A percentile compares a stretch with the other conserved stretches of the same genome.
phyloP scores from a whole-genome alignment of 2,329 filamentous ascomycete species.

The Fusarium armeniacum region DNA sequence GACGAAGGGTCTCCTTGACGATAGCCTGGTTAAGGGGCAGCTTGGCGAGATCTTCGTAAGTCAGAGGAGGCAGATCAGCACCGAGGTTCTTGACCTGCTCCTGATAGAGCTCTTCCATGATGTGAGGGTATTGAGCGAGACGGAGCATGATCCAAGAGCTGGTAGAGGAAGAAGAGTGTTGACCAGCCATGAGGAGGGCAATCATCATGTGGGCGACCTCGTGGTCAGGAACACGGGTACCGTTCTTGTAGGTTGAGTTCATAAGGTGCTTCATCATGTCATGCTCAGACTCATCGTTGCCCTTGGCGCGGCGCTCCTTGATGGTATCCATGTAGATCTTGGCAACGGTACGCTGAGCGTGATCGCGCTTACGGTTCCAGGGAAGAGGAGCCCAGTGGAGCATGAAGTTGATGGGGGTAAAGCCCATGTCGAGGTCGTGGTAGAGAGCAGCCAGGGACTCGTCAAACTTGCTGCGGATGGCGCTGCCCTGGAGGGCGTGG shows the following conservation, averaged over 20 bases:
- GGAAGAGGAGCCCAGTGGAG: slow-evolving; percentile 89
- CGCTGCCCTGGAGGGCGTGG: slow-evolving; percentile 85
- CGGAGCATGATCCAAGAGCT: slow-evolving; percentile 88
- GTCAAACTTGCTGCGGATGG: slow-evolving; percentile 85
- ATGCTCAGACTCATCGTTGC: slow-evolving; percentile 65
- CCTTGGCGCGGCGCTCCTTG: slow-evolving; percentile 72
- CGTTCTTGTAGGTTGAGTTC: slow-evolving; percentile 88
- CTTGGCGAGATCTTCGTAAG: slow-evolving; percentile 82
- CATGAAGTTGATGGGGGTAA: slow-evolving; percentile 90
- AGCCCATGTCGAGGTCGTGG: slow-evolving; percentile 91
- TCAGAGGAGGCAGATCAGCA: slow-evolving; percentile 78
- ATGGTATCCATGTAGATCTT: slow-evolving; percentile 88
- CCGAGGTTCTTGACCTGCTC: slow-evolving; percentile 85
- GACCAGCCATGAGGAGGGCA: slow-evolving; percentile 90
- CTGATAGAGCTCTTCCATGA: slow-evolving; percentile 84
- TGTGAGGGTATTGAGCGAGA: slow-evolving; percentile 80
- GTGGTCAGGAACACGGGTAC: slow-evolving; percentile 80
- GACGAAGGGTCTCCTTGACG: slow-evolving; percentile 90
- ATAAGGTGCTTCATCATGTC: slow-evolving; percentile 95
- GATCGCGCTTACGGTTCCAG: slow-evolving; percentile 86
- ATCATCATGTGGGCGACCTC: slow-evolving; percentile 96
- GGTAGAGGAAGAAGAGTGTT: slow-evolving; percentile 89
- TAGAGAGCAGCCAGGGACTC: slow-evolving; percentile 84
- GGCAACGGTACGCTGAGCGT: slow-evolving; percentile 83
- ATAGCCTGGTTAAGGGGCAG: slow-evolving; percentile 86